Evolutionary conservation across 768 basidiomycete genomes (phyloP).

Genomic region (Trametes gibbosa): DNA sequence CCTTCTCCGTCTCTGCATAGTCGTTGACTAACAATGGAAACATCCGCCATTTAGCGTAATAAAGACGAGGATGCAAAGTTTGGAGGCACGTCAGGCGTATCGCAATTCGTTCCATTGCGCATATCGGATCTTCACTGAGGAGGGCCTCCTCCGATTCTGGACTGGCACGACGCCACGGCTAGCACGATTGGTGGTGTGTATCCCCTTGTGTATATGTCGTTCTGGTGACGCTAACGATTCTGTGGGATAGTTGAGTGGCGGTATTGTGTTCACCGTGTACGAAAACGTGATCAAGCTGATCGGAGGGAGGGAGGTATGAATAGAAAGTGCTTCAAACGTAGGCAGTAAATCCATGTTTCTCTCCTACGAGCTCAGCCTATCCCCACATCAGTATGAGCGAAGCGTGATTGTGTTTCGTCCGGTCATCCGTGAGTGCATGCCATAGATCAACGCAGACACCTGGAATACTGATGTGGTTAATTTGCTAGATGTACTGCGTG

Average conservation of each 20-base stretch:
- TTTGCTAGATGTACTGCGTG: background rate
- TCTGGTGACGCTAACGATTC: background rate
- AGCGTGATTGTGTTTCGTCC: background rate
- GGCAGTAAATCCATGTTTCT: background rate
- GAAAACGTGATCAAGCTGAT: constrained; percentile 71
- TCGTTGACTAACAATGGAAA: background rate
- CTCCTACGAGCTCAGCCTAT: too few species aligned
- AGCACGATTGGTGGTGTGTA: constrained; percentile 74
- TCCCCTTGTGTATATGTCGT: background rate
- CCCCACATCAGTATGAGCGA: background rate
- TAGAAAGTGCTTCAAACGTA: background rate
- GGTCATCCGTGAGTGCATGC: background rate
- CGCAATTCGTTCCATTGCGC: constrained; percentile 95
- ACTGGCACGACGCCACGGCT: constrained; percentile 92
- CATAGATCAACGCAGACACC: too few species aligned
- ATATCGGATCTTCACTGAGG: constrained; percentile 91
- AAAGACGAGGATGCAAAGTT: constrained; percentile 97
- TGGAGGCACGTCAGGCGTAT: constrained; percentile 80
- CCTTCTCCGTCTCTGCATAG: constrained; percentile 14
- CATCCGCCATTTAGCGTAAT: constrained; percentile 59
- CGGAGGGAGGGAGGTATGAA: constrained; percentile 30
- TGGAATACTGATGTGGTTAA: too few species aligned
- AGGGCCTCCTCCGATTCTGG: constrained; percentile 93
- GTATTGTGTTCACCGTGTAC: constrained; percentile 90
- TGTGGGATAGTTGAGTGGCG: constrained; percentile 71